These are phyloP conservation scores for Coemansia reversa DNA, from an alignment of 192 early-diverging fungal species.

Conservation along the genomic window DNA sequence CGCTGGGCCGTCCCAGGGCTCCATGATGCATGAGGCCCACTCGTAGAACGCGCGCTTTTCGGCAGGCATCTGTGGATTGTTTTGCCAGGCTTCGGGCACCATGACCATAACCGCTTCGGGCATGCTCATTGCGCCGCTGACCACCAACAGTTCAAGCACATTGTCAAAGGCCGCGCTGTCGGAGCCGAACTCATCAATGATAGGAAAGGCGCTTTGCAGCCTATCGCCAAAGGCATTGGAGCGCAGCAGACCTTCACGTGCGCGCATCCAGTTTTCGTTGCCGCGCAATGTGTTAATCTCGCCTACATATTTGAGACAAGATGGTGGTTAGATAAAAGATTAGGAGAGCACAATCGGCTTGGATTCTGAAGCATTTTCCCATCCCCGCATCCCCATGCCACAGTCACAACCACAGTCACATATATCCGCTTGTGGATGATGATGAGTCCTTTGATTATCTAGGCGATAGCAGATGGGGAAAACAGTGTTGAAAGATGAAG, in stretches of 20 bases:
- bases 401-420: too few relatives aligned
- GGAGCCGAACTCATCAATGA: conserved; percentile 93
- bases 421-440: too few relatives aligned
- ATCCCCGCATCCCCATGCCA: too few relatives aligned
- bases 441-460: too few relatives aligned
- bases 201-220: conserved; percentile 83
- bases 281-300: conserved; percentile 99
- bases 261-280: conserved; percentile 99
- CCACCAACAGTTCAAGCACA: conserved; percentile 90
- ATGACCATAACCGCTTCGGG: conserved; percentile 99
- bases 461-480: too few relatives aligned
- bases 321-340: background rate
- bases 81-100: conserved; percentile 99
- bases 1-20: conserved; percentile 98
- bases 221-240: conserved; percentile 76
- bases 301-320: conserved; percentile 43
- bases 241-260: conserved; percentile 91
- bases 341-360: background rate
- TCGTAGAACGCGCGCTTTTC: conserved; percentile 93
- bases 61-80: conserved; percentile 73
- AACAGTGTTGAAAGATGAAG: too few relatives aligned
- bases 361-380: background rate
- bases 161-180: conserved; percentile 98
- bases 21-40: conserved; percentile 97
- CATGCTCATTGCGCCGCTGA: conserved; percentile 85